These are phyloP conservation scores for Chenopodium berlandieri DNA, from an alignment of 148 eudicot species.

Conservation along the genomic window DNA sequence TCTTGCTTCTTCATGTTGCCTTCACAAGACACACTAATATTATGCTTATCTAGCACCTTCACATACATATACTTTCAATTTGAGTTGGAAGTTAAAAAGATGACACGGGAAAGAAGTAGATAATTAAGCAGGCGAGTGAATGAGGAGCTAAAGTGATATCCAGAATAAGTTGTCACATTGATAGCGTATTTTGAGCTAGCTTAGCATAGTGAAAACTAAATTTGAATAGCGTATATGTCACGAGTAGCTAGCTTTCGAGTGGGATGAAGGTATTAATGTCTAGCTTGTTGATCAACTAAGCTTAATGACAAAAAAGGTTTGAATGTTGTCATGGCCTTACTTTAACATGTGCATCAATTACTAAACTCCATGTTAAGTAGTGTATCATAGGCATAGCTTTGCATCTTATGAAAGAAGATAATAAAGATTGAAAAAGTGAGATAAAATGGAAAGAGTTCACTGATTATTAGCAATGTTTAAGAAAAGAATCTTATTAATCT, in stretches of 20 bases:
- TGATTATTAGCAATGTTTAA: conserved; percentile 18
- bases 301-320: background rate
- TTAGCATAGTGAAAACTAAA: too few species aligned
- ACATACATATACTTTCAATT: background rate
- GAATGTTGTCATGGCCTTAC: background rate
- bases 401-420: conserved; percentile 11
- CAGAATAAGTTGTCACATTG: background rate
- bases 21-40: background rate
- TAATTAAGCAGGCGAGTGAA: too few species aligned
- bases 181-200: too few species aligned
- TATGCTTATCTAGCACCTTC: background rate
- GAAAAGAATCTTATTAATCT: conserved; percentile 27
- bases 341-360: conserved; percentile 1
- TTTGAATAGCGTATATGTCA: too few species aligned
- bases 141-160: too few species aligned
- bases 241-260: background rate
- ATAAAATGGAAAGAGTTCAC: conserved; percentile 10
- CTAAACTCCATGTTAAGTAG: background rate
- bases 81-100: background rate
- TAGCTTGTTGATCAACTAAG: conserved; percentile 1
- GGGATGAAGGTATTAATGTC: conserved; percentile 1
- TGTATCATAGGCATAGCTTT: conserved; percentile 1
- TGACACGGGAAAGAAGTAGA: background rate
- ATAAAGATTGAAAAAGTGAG: conserved; percentile 2
- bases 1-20: background rate